Conservation (phyloP, 2,329 filamentous ascomycete species). For the Bipolaris gigantea region DNA sequence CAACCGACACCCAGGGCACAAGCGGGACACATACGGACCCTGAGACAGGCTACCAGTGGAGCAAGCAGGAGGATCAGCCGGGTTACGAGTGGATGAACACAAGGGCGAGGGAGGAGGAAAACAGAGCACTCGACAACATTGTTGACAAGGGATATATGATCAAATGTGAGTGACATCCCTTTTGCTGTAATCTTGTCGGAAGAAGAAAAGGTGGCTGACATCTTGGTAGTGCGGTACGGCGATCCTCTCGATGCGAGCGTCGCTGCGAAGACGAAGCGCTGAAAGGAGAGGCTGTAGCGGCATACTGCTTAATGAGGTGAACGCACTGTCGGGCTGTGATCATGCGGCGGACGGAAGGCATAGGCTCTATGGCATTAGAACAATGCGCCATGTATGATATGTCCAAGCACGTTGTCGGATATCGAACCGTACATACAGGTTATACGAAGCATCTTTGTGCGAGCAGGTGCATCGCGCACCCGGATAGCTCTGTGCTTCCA, state of each 20-base stretch:
- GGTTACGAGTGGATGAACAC: conserved; percentile 45
- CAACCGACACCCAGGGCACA: conserved; percentile 8
- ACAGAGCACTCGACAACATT: conserved; percentile 39
- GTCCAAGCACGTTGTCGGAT: neutral
- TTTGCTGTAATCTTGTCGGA: neutral
- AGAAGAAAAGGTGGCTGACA: conserved; percentile 13
- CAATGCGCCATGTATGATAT: neutral
- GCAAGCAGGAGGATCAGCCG: conserved; percentile 41
- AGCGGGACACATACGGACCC: conserved; percentile 19
- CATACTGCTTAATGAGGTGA: neutral
- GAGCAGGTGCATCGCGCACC: neutral
- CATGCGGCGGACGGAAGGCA: neutral
- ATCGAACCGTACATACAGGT: neutral
- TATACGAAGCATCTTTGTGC: neutral
- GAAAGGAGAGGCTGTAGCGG: conserved; percentile 10
- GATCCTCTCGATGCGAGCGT: conserved; percentile 41
- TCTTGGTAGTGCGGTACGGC: conserved; percentile 35
- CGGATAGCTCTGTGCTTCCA: neutral
- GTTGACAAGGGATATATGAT: conserved; percentile 41
- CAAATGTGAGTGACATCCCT: conserved; percentile 27
- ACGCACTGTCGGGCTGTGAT: neutral
- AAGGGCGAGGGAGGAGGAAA: conserved; percentile 42
- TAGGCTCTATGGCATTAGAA: neutral
- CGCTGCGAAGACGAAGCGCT: conserved; percentile 30
- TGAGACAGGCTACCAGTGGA: conserved; percentile 45